A percentile compares a stretch with the other conserved stretches of the same genome.
Evolutionary conservation across 2,329 filamentous ascomycete species (phyloP).

Genomic region (Dactylellina haptotyla): DNA sequence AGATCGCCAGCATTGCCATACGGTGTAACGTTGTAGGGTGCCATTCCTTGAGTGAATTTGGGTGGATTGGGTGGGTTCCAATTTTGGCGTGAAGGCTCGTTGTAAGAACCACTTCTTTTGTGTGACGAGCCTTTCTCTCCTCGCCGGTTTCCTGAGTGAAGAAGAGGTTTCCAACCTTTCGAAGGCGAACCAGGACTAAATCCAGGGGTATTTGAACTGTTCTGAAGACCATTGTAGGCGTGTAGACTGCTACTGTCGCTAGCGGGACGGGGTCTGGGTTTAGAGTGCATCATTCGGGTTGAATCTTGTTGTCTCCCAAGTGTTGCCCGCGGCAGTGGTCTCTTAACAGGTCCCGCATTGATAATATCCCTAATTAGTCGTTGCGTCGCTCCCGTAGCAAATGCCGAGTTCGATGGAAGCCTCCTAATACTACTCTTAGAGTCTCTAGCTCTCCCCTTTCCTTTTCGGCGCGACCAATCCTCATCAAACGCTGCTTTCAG

Average conservation of each 20-base stretch:
- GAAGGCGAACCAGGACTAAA: conserved; percentile 33
- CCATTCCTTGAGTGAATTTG: conserved; percentile 53
- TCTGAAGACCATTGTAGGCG: conserved; percentile 43
- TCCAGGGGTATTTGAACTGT: conserved; percentile 10
- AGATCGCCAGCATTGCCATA: conserved; percentile 81
- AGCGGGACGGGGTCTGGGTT: conserved; percentile 28
- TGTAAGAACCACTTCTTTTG: conserved; percentile 86
- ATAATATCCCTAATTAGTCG: conserved; percentile 51
- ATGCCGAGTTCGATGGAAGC: conserved; percentile 39
- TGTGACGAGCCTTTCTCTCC: conserved; percentile 67
- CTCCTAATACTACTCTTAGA: conserved; percentile 53
- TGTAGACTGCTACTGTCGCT: conserved; percentile 51
- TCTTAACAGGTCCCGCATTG: conserved; percentile 28
- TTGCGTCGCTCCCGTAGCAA: conserved; percentile 46
- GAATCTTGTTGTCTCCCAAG: conserved; percentile 44
- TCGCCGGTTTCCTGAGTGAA: conserved; percentile 57
- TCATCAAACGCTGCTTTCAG: conserved; percentile 48
- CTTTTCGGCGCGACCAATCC: conserved; percentile 45
- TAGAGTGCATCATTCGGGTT: conserved; percentile 45
- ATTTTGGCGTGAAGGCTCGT: conserved; percentile 81
- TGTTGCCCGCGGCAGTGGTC: conserved; percentile 25
- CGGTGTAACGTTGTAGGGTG: conserved; percentile 67
- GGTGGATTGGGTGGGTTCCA: conserved; percentile 65
- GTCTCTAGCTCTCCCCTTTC: conserved; percentile 42
- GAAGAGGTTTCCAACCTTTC: conserved; percentile 48